Evolutionary conservation across 2,329 filamentous ascomycete species (phyloP).

Genomic region (Teratosphaeria zuluensis): DNA sequence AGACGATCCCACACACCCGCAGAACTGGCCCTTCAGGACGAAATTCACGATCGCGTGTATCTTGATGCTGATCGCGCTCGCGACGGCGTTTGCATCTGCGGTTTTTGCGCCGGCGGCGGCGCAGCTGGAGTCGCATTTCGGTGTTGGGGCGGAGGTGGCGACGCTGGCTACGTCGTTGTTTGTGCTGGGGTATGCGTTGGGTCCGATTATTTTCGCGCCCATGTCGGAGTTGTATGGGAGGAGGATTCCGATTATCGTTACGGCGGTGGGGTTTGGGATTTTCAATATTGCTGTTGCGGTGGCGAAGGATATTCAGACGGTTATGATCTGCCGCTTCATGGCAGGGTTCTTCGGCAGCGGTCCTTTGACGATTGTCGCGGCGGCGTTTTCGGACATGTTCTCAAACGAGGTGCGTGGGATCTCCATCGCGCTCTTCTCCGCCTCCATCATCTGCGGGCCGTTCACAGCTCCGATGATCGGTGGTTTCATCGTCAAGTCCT

Average conservation of each 20-base stretch:
- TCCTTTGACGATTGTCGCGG: slow-evolving; percentile 60
- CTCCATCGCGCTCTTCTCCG: not conserved
- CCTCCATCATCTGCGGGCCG: not conserved
- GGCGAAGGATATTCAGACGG: slow-evolving; percentile 55
- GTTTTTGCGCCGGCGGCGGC: slow-evolving; percentile 36
- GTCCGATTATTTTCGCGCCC: slow-evolving; percentile 56
- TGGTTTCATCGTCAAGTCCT: not conserved
- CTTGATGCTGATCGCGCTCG: slow-evolving; percentile 58
- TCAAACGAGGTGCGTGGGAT: not conserved
- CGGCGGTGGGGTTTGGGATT: slow-evolving; percentile 53
- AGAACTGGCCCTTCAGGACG: slow-evolving; percentile 63
- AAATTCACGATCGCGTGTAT: slow-evolving; percentile 57
- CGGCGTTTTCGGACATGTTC: slow-evolving; percentile 18
- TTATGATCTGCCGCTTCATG: slow-evolving; percentile 34
- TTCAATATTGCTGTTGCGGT: slow-evolving; percentile 58
- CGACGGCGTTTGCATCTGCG: slow-evolving; percentile 51
- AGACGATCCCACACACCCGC: slow-evolving; percentile 59
- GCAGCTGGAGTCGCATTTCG: slow-evolving; percentile 33
- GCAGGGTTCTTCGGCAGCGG: slow-evolving; percentile 41
- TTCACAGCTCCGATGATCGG: not conserved
- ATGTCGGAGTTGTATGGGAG: slow-evolving; percentile 46
- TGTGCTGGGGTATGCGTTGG: slow-evolving; percentile 46
- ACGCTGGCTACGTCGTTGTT: slow-evolving; percentile 27
- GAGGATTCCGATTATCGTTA: slow-evolving; percentile 28
- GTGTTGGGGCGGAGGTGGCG: slow-evolving; percentile 28